phyloP scores from a whole-genome alignment of 192 early-diverging fungal species.

The Chytriomyces sp. region DNA sequence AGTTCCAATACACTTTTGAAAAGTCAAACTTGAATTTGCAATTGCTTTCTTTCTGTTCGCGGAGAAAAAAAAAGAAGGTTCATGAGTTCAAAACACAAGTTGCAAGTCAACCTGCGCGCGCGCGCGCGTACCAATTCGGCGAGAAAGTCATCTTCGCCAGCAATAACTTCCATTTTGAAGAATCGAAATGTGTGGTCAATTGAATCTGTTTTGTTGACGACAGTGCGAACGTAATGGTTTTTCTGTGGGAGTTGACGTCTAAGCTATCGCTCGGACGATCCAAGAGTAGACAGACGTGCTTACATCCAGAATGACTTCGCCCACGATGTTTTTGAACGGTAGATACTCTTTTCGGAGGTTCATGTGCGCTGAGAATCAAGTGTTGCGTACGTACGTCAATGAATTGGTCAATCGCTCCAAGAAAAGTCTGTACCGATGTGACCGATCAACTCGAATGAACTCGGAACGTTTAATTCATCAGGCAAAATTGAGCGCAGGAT shows the following conservation, averaged over 20 bases:
- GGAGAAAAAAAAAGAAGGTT: not conserved
- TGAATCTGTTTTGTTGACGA: conserved; percentile 95
- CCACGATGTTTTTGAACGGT: conserved; percentile 91
- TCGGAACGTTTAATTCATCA: conserved; percentile 78
- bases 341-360: conserved; percentile 90
- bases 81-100: not conserved
- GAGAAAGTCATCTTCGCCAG: conserved; percentile 84
- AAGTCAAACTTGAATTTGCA: conserved; percentile 94
- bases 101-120: not conserved
- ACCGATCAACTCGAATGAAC: conserved; percentile 64
- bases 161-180: conserved; percentile 96
- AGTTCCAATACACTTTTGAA: conserved; percentile 99
- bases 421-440: conserved; percentile 77
- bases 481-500: conserved; percentile 90
- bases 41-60: conserved; percentile 78
- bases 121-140: conserved; percentile 72
- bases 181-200: conserved; percentile 96
- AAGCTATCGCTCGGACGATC: not conserved
- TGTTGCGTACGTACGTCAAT: too few species aligned
- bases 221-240: conserved; percentile 81
- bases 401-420: not conserved
- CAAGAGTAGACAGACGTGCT: conserved; percentile 22
- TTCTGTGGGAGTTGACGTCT: conserved; percentile 61
- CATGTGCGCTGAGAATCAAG: conserved; percentile 75
- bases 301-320: conserved; percentile 93